Conservation (phyloP, 2,329 filamentous ascomycete genomes). For the Diaporthe caulivora region DNA sequence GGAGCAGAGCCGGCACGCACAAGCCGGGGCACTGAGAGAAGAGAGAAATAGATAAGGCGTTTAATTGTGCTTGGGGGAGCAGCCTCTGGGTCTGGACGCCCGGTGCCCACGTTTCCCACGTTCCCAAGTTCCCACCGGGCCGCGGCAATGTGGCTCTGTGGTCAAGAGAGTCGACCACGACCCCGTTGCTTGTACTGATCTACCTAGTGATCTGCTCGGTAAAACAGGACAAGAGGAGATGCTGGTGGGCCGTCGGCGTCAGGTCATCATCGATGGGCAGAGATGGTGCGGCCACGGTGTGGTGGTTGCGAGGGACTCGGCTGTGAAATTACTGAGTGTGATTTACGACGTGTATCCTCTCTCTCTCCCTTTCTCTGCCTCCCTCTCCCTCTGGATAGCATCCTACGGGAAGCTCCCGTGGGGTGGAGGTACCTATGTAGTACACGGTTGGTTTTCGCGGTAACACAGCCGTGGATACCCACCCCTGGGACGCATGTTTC, state of each 20-base stretch:
- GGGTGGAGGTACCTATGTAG: background rate
- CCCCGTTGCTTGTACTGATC: conserved; percentile 9
- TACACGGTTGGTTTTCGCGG: no score
- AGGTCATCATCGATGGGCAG: conserved; percentile 5
- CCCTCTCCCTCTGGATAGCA: background rate
- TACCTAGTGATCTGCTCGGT: conserved; percentile 26
- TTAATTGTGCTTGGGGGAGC: conserved; percentile 13
- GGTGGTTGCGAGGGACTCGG: conserved; percentile 27
- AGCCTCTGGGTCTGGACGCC: conserved; percentile 7
- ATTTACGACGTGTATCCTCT: conserved; percentile 15
- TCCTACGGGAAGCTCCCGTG: conserved; percentile 14
- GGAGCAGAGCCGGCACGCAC: conserved; percentile 8
- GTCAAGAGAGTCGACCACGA: background rate
- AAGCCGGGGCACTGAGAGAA: background rate
- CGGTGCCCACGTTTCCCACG: conserved; percentile 2
- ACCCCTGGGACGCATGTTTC: background rate
- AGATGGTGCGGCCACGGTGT: background rate
- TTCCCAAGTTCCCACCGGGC: conserved; percentile 12
- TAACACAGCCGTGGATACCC: background rate
- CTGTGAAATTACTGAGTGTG: conserved; percentile 20
- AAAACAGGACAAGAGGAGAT: conserved; percentile 28
- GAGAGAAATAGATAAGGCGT: conserved; percentile 22
- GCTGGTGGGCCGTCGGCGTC: background rate
- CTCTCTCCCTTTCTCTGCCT: background rate
- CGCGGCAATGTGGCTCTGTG: conserved; percentile 13